Evolutionary conservation across 78 protist species (phyloP).

Genomic region (Dictyostelium firmibasis): DNA sequence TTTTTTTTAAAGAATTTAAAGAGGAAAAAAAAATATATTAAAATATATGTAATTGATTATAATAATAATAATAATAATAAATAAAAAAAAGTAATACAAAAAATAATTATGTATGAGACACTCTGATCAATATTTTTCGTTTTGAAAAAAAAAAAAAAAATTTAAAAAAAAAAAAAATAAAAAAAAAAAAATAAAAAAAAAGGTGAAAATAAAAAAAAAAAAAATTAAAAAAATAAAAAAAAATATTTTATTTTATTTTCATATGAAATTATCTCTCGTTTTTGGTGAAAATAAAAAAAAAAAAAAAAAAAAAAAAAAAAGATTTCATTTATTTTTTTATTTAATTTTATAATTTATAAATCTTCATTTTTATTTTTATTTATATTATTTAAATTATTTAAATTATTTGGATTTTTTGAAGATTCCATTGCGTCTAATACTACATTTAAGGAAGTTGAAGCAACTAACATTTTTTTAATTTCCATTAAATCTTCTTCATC

Average conservation of each 20-base stretch:
- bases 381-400: neutral
- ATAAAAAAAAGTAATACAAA: neutral
- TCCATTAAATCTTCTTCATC: constrained; percentile 57
- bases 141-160: neutral
- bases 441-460: neutral
- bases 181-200: too few species aligned
- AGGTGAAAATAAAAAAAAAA: too few species aligned
- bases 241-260: too few species aligned
- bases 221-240: too few species aligned
- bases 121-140: neutral
- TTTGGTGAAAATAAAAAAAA: neutral
- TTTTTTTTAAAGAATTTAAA: neutral
- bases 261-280: neutral
- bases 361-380: neutral
- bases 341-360: neutral
- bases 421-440: neutral
- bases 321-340: too few species aligned
- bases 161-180: too few species aligned
- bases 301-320: neutral
- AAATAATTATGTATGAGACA: too few species aligned
- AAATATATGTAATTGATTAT: too few species aligned
- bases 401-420: neutral
- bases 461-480: constrained; percentile 16
- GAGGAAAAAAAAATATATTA: too few species aligned
- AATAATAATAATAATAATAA: too few species aligned